Evolutionary conservation across 2,329 filamentous ascomycete genomes (phyloP).

Genomic region (Pseudogymnoascus destructans): DNA sequence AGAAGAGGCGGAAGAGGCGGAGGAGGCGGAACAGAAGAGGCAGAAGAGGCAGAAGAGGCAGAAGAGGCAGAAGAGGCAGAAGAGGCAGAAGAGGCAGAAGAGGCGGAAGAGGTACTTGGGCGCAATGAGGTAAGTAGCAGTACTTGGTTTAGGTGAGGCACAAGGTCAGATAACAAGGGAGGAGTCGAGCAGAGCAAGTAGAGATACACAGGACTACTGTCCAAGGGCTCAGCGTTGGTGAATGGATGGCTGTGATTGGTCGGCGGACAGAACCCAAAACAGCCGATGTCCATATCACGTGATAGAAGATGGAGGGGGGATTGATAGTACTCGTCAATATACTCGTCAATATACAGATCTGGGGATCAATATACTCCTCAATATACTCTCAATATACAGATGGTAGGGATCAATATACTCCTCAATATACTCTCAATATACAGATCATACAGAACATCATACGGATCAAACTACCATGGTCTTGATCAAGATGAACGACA

Average conservation of each 20-base stretch:
- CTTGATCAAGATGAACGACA: constrained; percentile 22
- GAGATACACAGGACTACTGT: not conserved
- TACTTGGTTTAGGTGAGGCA: not conserved
- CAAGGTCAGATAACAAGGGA: not conserved
- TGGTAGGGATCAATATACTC: no score
- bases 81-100: no score
- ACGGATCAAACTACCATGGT: not conserved
- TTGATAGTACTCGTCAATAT: no score
- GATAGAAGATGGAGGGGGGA: no score
- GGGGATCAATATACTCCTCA: no score
- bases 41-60: not conserved
- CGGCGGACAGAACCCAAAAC: not conserved
- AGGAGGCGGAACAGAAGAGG: no score
- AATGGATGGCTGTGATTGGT: not conserved
- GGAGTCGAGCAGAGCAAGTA: not conserved
- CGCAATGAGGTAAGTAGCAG: not conserved
- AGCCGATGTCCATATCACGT: no score
- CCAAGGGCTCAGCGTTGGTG: not conserved
- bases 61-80: not conserved
- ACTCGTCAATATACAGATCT: no score
- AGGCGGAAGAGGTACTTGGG: not conserved
- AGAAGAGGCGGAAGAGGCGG: no score
- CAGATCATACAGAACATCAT: no score
- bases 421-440: no score
- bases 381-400: no score